Evolutionary conservation across 2,329 filamentous ascomycete species (phyloP).

Genomic region (Fusarium robinianum): DNA sequence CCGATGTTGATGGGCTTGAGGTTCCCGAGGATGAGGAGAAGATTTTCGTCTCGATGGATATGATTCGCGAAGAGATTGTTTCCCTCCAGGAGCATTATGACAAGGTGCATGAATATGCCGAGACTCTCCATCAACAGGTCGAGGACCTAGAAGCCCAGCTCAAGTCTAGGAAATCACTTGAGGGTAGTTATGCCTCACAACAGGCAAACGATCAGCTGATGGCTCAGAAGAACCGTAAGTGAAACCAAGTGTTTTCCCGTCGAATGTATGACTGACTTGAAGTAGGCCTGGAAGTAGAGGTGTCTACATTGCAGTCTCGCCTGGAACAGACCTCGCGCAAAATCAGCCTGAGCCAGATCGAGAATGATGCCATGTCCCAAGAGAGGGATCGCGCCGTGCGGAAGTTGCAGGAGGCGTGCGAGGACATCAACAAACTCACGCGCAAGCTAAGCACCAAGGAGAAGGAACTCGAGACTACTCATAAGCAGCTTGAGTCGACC

Average conservation of each 20-base stretch:
- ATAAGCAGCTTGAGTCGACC: slow-evolving; percentile 48
- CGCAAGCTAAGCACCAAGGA: slow-evolving; percentile 48
- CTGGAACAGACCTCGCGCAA: slow-evolving; percentile 67
- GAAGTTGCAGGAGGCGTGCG: slow-evolving; percentile 64
- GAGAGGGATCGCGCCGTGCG: slow-evolving; percentile 69
- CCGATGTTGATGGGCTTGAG: slow-evolving; percentile 54
- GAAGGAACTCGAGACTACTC: slow-evolving; percentile 49
- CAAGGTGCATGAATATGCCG: slow-evolving; percentile 58
- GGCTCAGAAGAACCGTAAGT: slow-evolving; percentile 62
- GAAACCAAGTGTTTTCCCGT: too few species aligned
- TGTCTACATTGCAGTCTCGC: slow-evolving; percentile 63
- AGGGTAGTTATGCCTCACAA: slow-evolving; percentile 49
- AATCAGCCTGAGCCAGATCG: slow-evolving; percentile 64
- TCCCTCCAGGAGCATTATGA: slow-evolving; percentile 61
- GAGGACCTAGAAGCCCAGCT: slow-evolving; percentile 55
- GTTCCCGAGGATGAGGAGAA: slow-evolving; percentile 59
- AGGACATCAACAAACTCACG: slow-evolving; percentile 58
- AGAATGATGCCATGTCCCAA: slow-evolving; percentile 63
- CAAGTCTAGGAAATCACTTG: slow-evolving; percentile 48
- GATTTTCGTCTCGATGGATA: slow-evolving; percentile 65
- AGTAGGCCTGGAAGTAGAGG: slow-evolving; percentile 61
- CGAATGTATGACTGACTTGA: slow-evolving; percentile 2
- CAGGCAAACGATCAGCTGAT: slow-evolving; percentile 51
- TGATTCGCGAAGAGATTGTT: slow-evolving; percentile 62
- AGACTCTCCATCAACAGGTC: slow-evolving; percentile 57